Base-by-base conservation (phyloP, 2,329 filamentous ascomycete species). In the Cordyceps tenuipes region DNA sequence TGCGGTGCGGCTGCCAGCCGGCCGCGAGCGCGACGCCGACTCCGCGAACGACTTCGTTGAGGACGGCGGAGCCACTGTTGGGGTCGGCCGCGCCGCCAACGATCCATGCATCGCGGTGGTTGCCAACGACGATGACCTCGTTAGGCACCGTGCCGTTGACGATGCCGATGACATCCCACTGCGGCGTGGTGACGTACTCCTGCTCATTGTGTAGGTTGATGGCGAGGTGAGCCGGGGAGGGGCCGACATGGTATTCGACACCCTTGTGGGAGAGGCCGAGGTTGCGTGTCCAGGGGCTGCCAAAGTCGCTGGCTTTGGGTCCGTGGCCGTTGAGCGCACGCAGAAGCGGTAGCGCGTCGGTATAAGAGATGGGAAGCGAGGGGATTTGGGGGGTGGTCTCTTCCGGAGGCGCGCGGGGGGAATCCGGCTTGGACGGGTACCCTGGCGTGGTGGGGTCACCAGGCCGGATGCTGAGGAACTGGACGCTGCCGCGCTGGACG, bases 151-250 rank as follows among this genome's bases (percentile, higher is more conserved):
- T 89, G 10, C 93, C 94, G 67, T 96, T 96, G 71, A 99, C 90
- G 50, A 94, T 79, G 49, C 93, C 93, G 64, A 97, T 93, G 2
- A 94, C 90, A 69, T 99, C 88, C 91, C 91, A 96, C 57, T 93
- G 77, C 4, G 89, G 88, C 0, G 88, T 94, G 1, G 83, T 93
- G 15, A 85, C 84, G 68, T 96, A 94, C 50, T 91, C 84, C 74
- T 95, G 90, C 67, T 91, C 78, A 67, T 93, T 96, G 68, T 82
- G 80, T 46, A 90, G 80, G 68, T 91, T 90, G 59, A 94, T 76
- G 0, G 84, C 83, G 1, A 93, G 69, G 57, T 83, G 74, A 17
- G 89, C 83, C 0, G 92, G 90, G 0, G 90, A 87, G 0, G 91
- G 91, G 1, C 91, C 91, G 61, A 96, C 83, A 70, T 91, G 89